Conservation (phyloP, 257 asterid genomes). For the Coffea eugenioides region DNA sequence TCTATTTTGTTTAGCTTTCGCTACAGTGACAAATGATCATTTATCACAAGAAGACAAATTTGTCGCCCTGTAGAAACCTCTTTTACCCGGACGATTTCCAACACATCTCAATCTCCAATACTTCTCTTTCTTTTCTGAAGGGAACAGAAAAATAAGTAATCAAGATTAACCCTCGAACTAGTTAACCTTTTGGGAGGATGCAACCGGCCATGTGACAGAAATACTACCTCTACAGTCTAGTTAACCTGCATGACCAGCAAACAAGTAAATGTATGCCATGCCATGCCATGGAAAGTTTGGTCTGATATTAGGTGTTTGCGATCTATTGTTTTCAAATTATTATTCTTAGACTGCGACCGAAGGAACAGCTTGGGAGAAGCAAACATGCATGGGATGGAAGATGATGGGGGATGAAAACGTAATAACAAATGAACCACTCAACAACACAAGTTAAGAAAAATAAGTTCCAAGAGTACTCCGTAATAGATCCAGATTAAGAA, state of each 20-base stretch:
- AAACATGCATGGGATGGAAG: neutral
- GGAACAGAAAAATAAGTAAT: neutral
- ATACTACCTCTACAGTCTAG: too few relatives aligned
- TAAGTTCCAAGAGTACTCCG: neutral
- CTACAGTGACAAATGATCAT: neutral
- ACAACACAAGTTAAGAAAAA: neutral
- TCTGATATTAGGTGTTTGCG: neutral
- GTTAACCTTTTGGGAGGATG: neutral
- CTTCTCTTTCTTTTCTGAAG: neutral
- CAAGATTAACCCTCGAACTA: neutral
- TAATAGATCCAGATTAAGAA: neutral
- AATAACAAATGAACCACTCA: neutral
- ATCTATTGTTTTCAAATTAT: neutral
- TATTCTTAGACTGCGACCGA: neutral
- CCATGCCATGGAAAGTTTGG: neutral
- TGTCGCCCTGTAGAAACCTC: neutral
- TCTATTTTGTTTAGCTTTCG: neutral
- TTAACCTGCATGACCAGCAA: neutral
- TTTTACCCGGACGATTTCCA: neutral
- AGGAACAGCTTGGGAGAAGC: neutral
- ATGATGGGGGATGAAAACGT: neutral
- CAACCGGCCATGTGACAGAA: constrained; percentile 7
- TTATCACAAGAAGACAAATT: neutral
- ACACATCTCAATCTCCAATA: neutral
- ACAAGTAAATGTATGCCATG: neutral